These are phyloP conservation scores for Botrytis squamosa DNA, from an alignment of 2,329 filamentous ascomycete genomes.

Conservation along the genomic window DNA sequence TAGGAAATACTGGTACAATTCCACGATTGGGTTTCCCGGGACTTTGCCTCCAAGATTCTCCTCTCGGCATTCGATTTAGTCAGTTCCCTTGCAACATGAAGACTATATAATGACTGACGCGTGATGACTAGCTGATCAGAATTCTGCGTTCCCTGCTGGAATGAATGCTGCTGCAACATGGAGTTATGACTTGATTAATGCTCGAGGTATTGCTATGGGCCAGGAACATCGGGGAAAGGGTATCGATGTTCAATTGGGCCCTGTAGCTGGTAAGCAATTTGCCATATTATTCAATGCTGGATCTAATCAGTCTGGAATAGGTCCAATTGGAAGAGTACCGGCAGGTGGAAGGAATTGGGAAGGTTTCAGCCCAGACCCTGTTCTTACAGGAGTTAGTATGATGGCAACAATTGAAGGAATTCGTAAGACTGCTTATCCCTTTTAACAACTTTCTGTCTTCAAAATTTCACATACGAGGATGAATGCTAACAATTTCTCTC, in stretches of 20 bases:
- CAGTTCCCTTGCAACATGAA: conserved; percentile 19
- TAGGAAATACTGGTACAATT: conserved; percentile 39
- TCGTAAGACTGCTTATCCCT: neutral
- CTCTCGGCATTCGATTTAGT: conserved; percentile 44
- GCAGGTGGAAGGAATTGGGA: conserved; percentile 71
- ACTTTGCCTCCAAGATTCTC: conserved; percentile 39
- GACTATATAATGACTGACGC: conserved; percentile 45
- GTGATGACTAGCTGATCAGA: conserved; percentile 55
- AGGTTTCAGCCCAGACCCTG: conserved; percentile 70
- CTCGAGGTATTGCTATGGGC: conserved; percentile 66
- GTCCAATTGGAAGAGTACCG: conserved; percentile 62
- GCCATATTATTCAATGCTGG: neutral
- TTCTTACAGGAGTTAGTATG: conserved; percentile 70
- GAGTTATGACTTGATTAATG: conserved; percentile 68
- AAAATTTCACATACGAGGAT: neutral
- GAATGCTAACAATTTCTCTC: neutral
- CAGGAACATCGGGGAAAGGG: conserved; percentile 73
- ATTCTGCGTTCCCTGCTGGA: conserved; percentile 74
- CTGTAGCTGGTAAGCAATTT: conserved; percentile 55
- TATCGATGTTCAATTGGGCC: conserved; percentile 70
- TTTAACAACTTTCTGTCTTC: neutral
- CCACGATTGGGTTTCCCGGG: conserved; percentile 37
- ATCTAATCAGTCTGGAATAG: neutral
- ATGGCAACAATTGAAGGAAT: conserved; percentile 75
- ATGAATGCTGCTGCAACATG: conserved; percentile 75